Conservation (phyloP, 148 eudicot genomes). For the Silene latifolia region DNA sequence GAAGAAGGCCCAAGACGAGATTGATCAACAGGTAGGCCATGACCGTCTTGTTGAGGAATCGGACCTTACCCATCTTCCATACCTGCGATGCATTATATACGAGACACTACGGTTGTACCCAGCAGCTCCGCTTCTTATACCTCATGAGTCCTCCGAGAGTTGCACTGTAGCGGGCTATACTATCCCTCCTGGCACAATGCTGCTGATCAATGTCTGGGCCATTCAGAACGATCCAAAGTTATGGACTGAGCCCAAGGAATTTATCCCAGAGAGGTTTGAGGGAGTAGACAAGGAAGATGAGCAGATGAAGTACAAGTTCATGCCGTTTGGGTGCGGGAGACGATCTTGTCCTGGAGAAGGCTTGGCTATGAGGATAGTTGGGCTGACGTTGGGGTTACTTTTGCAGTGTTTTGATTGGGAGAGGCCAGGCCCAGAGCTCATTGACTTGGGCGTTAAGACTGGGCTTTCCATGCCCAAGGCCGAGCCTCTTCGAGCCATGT, state of each 20-base stretch:
- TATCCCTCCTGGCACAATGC: slow-evolving; percentile 34
- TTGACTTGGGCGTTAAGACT: slow-evolving; percentile 34
- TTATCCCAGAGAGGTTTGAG: slow-evolving; percentile 41
- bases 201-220: slow-evolving; percentile 38
- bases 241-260: slow-evolving; percentile 33
- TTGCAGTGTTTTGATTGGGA: slow-evolving; percentile 47
- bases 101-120: slow-evolving; percentile 38
- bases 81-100: slow-evolving; percentile 25
- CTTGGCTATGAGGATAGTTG: slow-evolving; percentile 30
- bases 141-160: slow-evolving; percentile 31
- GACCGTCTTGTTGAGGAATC: slow-evolving; percentile 26
- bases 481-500: slow-evolving; percentile 32
- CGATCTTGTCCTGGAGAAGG: slow-evolving; percentile 38
- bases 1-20: slow-evolving; percentile 31
- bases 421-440: slow-evolving; percentile 27
- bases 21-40: slow-evolving; percentile 20
- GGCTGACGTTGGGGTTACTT: slow-evolving; percentile 31
- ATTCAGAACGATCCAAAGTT: slow-evolving; percentile 33
- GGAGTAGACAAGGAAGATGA: slow-evolving; percentile 22
- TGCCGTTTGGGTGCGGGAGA: slow-evolving; percentile 45
- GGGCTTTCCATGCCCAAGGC: slow-evolving; percentile 39
- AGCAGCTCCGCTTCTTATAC: slow-evolving; percentile 32
- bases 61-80: slow-evolving; percentile 28
- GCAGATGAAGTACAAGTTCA: slow-evolving; percentile 28
- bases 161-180: slow-evolving; percentile 28